Base-by-base conservation (phyloP, 306 rosid species). In the Quercus engelmannii region DNA sequence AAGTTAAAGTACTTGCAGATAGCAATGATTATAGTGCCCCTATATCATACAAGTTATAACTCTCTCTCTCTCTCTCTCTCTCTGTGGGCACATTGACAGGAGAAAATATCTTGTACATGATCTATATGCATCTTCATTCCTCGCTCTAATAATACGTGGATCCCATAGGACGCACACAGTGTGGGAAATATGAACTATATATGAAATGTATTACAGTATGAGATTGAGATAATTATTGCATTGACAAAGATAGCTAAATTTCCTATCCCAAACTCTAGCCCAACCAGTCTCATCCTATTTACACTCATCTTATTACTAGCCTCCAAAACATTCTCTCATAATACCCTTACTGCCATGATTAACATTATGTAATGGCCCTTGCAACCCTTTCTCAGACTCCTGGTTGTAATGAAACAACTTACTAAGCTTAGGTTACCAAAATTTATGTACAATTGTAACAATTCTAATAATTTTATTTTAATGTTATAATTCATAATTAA, bases 1-100 rank as follows among this genome's bases (percentile, higher is more conserved):
- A 73, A 89, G 97, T 80, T 55, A 54, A 5, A 62, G 41, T 3
- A 62, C 69, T 33, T 33, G 38, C 38, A 33, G 38, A 5, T 62
- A 18, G 1, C 13, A 62, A 26, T 25, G 38, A 7, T 7, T 46
- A 46, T 8, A 21, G 64, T 58, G 21, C 1, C 30, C 52, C 52
- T 38, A 38, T 6, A 46, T 25, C 26, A 25, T 23, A 23, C 25
- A 23, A 23, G 25, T 23, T 23, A 26, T 58, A 11, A 57, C 7
- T 56, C 20, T n/a, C 7, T 55, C 7, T 43, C 51, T 43, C 8
- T 55, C 10, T 55, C 61, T 4, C 10, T 6, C 8, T 56, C 21
- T n/a, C 3, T 56, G 0, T 49, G 15, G 5, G 54, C 46, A 38
- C 46, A 38, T 7, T 38, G 46, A 7, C 2, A 7, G 11, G 46